Evolutionary conservation across 257 asterid species (phyloP).

Genomic region (Solanum dulcamara): DNA sequence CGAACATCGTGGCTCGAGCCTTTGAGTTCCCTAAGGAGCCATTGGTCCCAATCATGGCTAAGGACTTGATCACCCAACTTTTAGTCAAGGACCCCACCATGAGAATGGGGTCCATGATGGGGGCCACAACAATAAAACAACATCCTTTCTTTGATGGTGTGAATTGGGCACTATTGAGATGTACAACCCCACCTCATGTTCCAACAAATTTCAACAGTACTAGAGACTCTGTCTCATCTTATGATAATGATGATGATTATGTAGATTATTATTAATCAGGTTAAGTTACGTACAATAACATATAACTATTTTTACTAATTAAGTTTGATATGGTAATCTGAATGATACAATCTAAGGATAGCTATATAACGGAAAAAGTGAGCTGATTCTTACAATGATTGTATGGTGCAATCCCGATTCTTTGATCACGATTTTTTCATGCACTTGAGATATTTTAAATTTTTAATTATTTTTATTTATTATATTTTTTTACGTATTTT

Average conservation of each 20-base stretch:
- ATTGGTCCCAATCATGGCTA: constrained; percentile 23
- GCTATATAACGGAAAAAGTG: background rate
- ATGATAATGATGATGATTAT: constrained; percentile 24
- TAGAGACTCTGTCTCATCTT: constrained; percentile 15
- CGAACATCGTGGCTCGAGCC: constrained; percentile 53
- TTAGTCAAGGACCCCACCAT: constrained; percentile 47
- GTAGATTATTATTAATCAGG: constrained; percentile 27
- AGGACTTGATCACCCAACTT: constrained; percentile 43
- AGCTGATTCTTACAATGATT: background rate
- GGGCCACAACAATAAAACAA: constrained; percentile 59
- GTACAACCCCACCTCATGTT: constrained; percentile 48
- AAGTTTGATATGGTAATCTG: background rate
- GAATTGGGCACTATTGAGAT: constrained; percentile 72
- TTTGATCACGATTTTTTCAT: no score
- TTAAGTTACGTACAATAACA: background rate
- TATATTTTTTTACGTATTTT: no score
- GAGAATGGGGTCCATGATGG: constrained; percentile 65
- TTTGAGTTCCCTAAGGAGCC: constrained; percentile 64
- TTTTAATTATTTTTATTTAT: no score
- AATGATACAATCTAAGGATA: background rate
- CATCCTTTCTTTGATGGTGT: constrained; percentile 65
- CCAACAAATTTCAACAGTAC: constrained; percentile 22
- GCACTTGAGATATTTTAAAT: no score
- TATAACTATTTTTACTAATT: background rate
- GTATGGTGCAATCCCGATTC: no score